phyloP scores from a whole-genome alignment of 1,139 yeast genomes.

The Trichomonascaceae sp. region DNA sequence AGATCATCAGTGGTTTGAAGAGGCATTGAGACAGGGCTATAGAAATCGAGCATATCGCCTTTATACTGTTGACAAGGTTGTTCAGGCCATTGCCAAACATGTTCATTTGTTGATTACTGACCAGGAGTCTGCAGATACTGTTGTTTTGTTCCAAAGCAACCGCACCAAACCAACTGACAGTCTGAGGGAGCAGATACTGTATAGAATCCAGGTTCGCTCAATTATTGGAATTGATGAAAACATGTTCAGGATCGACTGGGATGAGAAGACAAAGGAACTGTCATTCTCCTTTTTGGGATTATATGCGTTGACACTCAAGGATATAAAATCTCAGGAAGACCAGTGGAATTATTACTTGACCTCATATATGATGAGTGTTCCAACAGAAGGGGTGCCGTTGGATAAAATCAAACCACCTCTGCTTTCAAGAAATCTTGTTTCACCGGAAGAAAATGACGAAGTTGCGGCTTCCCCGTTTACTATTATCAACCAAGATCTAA shows the following conservation, averaged over 20 bases:
- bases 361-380: slow-evolving; percentile 87
- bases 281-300: slow-evolving; percentile 73
- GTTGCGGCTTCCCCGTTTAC: slow-evolving; percentile 36
- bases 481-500: slow-evolving; percentile 61
- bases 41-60: slow-evolving; percentile 87
- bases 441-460: slow-evolving; percentile 11
- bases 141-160: slow-evolving; percentile 76
- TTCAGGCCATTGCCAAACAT: slow-evolving; percentile 85
- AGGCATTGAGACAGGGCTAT: slow-evolving; percentile 89
- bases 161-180: slow-evolving; percentile 50
- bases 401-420: slow-evolving; percentile 31
- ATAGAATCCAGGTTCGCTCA: slow-evolving; percentile 81
- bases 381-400: slow-evolving; percentile 93
- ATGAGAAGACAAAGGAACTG: slow-evolving; percentile 48
- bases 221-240: slow-evolving; percentile 81
- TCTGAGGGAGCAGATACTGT: slow-evolving; percentile 81
- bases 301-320: slow-evolving; percentile 84
- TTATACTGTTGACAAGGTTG: slow-evolving; percentile 89
- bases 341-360: slow-evolving; percentile 91
- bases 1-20: slow-evolving; percentile 95
- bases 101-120: slow-evolving; percentile 77
- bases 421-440: slow-evolving; percentile 23
- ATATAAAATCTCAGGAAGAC: slow-evolving; percentile 68
- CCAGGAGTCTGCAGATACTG: slow-evolving; percentile 72
- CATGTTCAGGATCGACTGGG: slow-evolving; percentile 79